A percentile compares a stretch with the other conserved stretches of the same genome.
These are phyloP conservation scores for Lagenidium sp. DNA, from an alignment of 352 stramenopile genomes.

Conservation along the genomic window DNA sequence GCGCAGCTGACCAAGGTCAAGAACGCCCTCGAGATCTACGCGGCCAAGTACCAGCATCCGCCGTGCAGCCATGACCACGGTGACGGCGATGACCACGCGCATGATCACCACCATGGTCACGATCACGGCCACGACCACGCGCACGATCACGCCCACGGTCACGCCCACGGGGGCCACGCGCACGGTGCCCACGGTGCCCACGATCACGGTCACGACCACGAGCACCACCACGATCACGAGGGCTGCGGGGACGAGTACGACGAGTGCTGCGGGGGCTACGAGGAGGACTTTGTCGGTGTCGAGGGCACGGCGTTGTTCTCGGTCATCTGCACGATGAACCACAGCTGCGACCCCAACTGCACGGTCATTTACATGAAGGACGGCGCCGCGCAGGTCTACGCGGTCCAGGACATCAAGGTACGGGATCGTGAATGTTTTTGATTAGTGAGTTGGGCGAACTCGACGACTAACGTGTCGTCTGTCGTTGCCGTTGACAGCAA, in stretches of 20 bases:
- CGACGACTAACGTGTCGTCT: conserved; percentile 1
- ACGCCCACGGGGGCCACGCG: conserved; percentile 14
- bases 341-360: conserved; percentile 92
- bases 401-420: conserved; percentile 59
- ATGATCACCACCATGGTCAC: conserved; percentile 17
- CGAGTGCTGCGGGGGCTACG: conserved; percentile 24
- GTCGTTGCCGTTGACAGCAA: conserved; percentile 21
- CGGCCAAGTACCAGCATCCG: conserved; percentile 37
- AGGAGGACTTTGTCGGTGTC: conserved; percentile 89
- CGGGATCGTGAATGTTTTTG: conserved; percentile 2
- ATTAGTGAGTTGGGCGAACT: not conserved
- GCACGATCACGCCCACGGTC: conserved; percentile 27
- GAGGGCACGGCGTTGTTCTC: conserved; percentile 93
- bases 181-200: conserved; percentile 16
- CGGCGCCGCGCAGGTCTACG: conserved; percentile 59
- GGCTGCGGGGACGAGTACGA: conserved; percentile 33
- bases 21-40: conserved; percentile 54
- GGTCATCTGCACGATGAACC: conserved; percentile 95
- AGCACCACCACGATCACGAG: conserved; percentile 18
- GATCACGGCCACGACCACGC: conserved; percentile 20
- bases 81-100: conserved; percentile 16
- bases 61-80: conserved; percentile 13
- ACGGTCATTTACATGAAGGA: conserved; percentile 85
- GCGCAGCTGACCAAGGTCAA: conserved; percentile 53
- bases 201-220: conserved; percentile 17